phyloP scores from a whole-genome alignment of 2,329 filamentous ascomycete species.

The Pseudogymnoascus sp. region DNA sequence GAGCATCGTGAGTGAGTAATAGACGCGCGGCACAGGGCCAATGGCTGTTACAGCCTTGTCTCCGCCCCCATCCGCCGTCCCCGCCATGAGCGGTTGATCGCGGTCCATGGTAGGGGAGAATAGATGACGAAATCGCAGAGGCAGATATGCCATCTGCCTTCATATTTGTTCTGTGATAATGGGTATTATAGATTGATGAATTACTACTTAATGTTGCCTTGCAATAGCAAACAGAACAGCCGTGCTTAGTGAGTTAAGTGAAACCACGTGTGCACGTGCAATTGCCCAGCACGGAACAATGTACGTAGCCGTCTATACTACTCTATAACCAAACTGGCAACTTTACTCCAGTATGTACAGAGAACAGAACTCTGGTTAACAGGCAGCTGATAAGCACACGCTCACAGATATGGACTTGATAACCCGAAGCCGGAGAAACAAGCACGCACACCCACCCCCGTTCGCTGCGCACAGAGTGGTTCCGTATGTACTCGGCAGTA shows the following conservation, averaged over 20 bases:
- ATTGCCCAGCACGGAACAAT: neutral
- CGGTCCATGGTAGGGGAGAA: neutral
- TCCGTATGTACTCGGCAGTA: neutral
- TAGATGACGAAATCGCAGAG: neutral
- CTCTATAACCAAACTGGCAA: too few species aligned
- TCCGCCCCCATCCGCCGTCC: neutral
- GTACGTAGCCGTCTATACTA: too few species aligned
- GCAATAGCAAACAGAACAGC: neutral
- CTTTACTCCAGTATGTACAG: neutral
- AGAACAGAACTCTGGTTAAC: neutral
- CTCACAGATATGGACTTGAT: neutral
- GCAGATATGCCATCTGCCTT: neutral
- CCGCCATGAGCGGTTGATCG: neutral
- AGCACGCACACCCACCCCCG: neutral
- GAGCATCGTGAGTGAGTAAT: slow-evolving; percentile 1
- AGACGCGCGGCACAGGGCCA: slow-evolving; percentile 9
- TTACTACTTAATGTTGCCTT: neutral
- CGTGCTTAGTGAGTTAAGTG: neutral
- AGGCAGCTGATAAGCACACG: neutral
- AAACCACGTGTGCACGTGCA: neutral
- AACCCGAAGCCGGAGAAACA: neutral
- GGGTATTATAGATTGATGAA: neutral
- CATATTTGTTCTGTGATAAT: neutral
- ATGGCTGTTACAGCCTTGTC: slow-evolving; percentile 5
- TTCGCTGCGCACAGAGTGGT: neutral